Percentiles rank a stretch among this genome's conserved stretches.
Conservation (phyloP, 495 filamentous ascomycete species). For the Penicillium coprophilum region DNA sequence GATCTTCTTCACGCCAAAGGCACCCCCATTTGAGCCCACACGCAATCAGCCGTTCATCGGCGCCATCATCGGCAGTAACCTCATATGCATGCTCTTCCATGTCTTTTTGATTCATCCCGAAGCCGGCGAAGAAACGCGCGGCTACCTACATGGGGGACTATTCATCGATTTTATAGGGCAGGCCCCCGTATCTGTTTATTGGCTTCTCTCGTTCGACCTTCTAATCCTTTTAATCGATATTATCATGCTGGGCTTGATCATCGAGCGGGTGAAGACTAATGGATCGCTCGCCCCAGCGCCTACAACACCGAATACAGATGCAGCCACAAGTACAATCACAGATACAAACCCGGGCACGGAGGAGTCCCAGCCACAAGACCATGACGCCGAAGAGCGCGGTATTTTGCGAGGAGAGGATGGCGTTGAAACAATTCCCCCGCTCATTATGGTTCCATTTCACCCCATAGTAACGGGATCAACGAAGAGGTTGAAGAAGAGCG, state of each 20-base stretch:
- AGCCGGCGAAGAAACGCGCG: constrained; percentile 72
- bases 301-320: constrained; percentile 8
- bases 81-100: constrained; percentile 73
- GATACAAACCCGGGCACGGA: constrained; percentile 7
- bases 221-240: constrained; percentile 67
- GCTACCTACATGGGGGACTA: constrained; percentile 81
- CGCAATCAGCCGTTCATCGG: constrained; percentile 64
- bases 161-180: constrained; percentile 89
- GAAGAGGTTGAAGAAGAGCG: constrained; percentile 43
- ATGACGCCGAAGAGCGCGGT: constrained; percentile 82
- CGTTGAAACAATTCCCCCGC: constrained; percentile 24
- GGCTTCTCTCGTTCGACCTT: constrained; percentile 64
- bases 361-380: constrained; percentile 53
- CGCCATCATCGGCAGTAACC: constrained; percentile 67
- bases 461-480: constrained; percentile 19
- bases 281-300: constrained; percentile 19
- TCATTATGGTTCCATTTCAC: constrained; percentile 9
- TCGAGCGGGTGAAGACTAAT: constrained; percentile 61
- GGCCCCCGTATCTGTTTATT: constrained; percentile 64
- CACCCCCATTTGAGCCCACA: constrained; percentile 61
- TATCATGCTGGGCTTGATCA: constrained; percentile 69
- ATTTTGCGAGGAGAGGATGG: constrained; percentile 50
- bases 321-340: constrained; percentile 14
- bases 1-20: constrained; percentile 78
- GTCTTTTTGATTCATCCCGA: constrained; percentile 58